Evolutionary conservation across 176 grass and related monocot genomes (phyloP).

Genomic region (Avena sativa): DNA sequence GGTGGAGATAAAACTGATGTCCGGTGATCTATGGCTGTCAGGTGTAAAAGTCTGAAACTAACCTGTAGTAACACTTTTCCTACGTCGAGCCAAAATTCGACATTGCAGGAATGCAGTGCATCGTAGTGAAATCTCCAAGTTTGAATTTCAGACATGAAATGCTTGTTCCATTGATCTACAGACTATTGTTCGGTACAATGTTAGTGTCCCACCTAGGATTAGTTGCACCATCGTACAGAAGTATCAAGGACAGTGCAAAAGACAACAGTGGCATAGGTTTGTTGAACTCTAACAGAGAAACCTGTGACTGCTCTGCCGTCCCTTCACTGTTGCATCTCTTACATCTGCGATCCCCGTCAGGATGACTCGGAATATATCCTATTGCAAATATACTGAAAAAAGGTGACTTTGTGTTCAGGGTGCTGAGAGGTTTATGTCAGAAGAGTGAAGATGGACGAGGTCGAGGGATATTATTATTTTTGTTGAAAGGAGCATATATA

Average conservation of each 20-base stretch:
- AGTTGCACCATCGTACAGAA: constrained; percentile 9
- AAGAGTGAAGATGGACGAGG: constrained; percentile 10
- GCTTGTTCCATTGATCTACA: not conserved
- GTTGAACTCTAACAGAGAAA: constrained; percentile 1
- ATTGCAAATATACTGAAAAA: not conserved
- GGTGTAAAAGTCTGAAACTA: not conserved
- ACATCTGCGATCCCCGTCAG: not conserved
- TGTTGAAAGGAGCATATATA: no score
- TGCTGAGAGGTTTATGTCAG: not conserved
- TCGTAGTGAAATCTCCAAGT: not conserved
- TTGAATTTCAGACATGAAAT: constrained; percentile 13
- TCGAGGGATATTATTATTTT: not conserved
- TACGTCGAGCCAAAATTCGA: not conserved
- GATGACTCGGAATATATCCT: not conserved
- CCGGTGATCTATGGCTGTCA: not conserved
- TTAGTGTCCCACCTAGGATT: constrained; percentile 26
- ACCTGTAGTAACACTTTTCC: not conserved
- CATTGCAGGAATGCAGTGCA: not conserved
- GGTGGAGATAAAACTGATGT: not conserved
- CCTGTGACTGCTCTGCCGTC: constrained; percentile 17
- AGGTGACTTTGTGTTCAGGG: not conserved
- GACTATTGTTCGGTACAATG: constrained; percentile 6
- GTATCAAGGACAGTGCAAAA: constrained; percentile 3
- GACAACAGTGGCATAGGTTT: constrained; percentile 13
- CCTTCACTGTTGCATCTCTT: constrained; percentile 1